Evolutionary conservation across 1,139 yeast genomes (phyloP).

Genomic region (Entelexis sorbosivorans): DNA sequence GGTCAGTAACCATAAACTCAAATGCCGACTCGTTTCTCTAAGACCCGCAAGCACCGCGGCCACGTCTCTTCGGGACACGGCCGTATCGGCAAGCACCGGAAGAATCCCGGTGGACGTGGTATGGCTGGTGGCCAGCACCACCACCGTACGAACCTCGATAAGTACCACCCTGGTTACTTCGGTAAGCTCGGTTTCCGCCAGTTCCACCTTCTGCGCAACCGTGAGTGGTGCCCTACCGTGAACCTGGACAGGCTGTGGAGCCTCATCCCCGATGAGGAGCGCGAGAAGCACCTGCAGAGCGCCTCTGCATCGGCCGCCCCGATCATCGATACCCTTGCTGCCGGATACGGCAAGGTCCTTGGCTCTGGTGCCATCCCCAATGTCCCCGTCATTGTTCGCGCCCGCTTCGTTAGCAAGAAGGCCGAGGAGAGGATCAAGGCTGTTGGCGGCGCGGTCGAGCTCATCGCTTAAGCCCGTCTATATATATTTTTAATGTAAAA

Average conservation of each 20-base stretch:
- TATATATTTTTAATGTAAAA: conserved; percentile 9
- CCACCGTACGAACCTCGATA: conserved; percentile 95
- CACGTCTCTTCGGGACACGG: conserved; percentile 99
- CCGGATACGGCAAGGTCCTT: conserved; percentile 99
- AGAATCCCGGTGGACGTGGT: conserved; percentile 99
- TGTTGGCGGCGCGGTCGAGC: conserved; percentile 99
- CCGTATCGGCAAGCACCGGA: conserved; percentile 99
- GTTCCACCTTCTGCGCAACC: conserved; percentile 95
- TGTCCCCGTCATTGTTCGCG: conserved; percentile 98
- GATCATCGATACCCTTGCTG: conserved; percentile 98
- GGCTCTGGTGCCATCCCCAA: conserved; percentile 98
- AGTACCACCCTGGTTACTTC: conserved; percentile 99
- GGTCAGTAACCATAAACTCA: conserved; percentile 10
- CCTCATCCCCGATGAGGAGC: conserved; percentile 85
- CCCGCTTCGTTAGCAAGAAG: conserved; percentile 96
- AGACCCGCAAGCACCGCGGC: conserved; percentile 99
- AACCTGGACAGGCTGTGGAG: conserved; percentile 99
- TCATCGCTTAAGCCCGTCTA: conserved; percentile 62
- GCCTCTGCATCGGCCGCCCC: conserved; percentile 89
- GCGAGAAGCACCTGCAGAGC: conserved; percentile 84
- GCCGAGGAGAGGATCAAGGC: conserved; percentile 99
- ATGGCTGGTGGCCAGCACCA: conserved; percentile 99
- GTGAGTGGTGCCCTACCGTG: conserved; percentile 96
- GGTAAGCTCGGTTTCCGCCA: conserved; percentile 99
- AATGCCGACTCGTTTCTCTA: conserved; percentile 99